Percentiles rank a stretch among this genome's conserved stretches.
Evolutionary conservation across 2,329 filamentous ascomycete genomes (phyloP).

Genomic region (Fusarium incarnatum): DNA sequence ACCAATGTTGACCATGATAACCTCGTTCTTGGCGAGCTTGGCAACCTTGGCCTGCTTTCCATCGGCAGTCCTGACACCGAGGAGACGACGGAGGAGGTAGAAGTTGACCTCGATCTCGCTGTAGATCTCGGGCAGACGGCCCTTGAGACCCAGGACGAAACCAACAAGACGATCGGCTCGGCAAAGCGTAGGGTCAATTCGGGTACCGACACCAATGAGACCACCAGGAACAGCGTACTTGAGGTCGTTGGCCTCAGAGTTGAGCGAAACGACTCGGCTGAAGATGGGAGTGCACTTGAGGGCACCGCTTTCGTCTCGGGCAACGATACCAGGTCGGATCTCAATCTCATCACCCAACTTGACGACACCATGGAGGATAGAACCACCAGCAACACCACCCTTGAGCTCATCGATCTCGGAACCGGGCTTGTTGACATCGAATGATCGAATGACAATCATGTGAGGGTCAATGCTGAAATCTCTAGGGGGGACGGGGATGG

Average conservation of each 20-base stretch:
- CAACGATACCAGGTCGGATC: conserved; percentile 98
- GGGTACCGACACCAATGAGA: conserved; percentile 97
- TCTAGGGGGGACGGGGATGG: conserved; percentile 89
- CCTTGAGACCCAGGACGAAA: conserved; percentile 95
- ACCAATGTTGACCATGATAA: conserved; percentile 99
- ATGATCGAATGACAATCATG: conserved; percentile 99
- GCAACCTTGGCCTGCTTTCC: conserved; percentile 99
- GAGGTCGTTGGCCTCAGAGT: conserved; percentile 97
- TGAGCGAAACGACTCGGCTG: conserved; percentile 92
- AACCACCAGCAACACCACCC: conserved; percentile 97
- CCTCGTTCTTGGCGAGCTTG: conserved; percentile 97
- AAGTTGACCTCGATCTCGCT: conserved; percentile 99
- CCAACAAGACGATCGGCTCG: conserved; percentile 98
- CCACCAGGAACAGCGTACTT: conserved; percentile 98
- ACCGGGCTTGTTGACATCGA: conserved; percentile 99
- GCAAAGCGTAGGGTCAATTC: conserved; percentile 97
- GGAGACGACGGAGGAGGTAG: conserved; percentile 91
- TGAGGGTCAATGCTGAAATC: conserved; percentile 94
- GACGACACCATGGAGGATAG: conserved; percentile 94
- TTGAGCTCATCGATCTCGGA: conserved; percentile 98
- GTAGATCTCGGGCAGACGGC: conserved; percentile 95
- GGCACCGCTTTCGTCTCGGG: conserved; percentile 90
- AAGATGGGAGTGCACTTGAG: conserved; percentile 98
- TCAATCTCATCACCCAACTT: conserved; percentile 99
- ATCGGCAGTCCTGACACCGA: conserved; percentile 97